Evolutionary conservation across 2,329 filamentous ascomycete species (phyloP).

Genomic region (Diaporthe citriasiana): DNA sequence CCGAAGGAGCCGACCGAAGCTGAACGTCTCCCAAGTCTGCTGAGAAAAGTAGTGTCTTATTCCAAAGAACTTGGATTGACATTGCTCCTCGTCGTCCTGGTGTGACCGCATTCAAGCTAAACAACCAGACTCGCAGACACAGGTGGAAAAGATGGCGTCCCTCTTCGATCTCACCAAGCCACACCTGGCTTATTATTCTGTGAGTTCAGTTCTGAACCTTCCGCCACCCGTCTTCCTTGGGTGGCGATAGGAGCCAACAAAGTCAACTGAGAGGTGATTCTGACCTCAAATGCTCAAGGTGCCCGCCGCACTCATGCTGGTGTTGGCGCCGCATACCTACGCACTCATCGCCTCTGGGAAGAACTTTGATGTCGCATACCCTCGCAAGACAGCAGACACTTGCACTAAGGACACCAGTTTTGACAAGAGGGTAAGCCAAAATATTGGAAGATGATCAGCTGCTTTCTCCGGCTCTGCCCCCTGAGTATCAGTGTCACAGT

Average conservation of each 20-base stretch:
- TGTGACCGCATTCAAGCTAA: too few species aligned
- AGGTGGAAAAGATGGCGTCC: slow-evolving; percentile 43
- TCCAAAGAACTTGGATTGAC: not conserved
- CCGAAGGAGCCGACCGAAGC: not conserved
- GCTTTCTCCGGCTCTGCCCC: not conserved
- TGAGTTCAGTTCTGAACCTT: slow-evolving; percentile 24
- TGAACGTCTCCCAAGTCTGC: too few species aligned
- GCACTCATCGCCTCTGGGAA: slow-evolving; percentile 49
- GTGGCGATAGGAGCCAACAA: not conserved
- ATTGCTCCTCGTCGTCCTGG: not conserved
- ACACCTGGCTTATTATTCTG: slow-evolving; percentile 49
- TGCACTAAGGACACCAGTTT: slow-evolving; percentile 52
- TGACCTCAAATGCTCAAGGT: slow-evolving; percentile 51
- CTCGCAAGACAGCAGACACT: slow-evolving; percentile 52
- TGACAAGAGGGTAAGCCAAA: slow-evolving; percentile 45
- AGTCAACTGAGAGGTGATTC: not conserved
- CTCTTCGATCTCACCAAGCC: slow-evolving; percentile 46
- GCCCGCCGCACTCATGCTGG: slow-evolving; percentile 56
- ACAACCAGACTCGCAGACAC: slow-evolving; percentile 50
- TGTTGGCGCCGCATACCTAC: slow-evolving; percentile 55
- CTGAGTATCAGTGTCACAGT: not conserved
- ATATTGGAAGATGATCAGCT: not conserved
- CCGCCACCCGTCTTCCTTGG: not conserved
- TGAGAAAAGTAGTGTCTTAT: not conserved
- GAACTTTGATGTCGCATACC: slow-evolving; percentile 56